Evolutionary conservation across 2,329 filamentous ascomycete species (phyloP), one percentile per base, ranked within the genome.

Genomic region (Endoconidiophora polonica): DNA sequence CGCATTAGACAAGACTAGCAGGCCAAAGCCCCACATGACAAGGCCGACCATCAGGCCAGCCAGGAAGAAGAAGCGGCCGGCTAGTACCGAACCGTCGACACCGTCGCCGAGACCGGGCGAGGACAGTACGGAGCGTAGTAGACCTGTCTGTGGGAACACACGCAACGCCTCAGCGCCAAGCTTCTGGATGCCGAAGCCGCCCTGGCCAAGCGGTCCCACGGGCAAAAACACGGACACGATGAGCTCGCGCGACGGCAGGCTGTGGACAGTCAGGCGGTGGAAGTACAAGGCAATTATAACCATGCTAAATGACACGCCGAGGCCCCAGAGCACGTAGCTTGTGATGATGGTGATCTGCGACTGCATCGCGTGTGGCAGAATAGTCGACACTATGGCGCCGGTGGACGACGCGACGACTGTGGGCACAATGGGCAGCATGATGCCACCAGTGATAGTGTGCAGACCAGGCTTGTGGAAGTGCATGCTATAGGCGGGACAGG

Each of bases 201-300:
- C 80, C 59, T 81, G 77, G 0, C 79, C 79, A 0, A 83, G 63
- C 0, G 80, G 79, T 0, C 81, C 79, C 0, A 84, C 66, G 0
- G 81, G 80, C 0, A 85, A 63, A 56, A 84, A 81, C 3, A 77
- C 73, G 2, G 74, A 80, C 6, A 83, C 78, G 41, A 84, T 78
- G 49, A 78, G 74, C 58, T 83, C 81, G 44, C 73, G 69, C 1
- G 78, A 73, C 0, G 80, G 80, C 12, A 84, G 68, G 33, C 78
- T 76, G 61, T 84, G 74, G 3, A 84, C 61, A 3, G 75, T 77
- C 10, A 86, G 67, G 10, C 81, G 76, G 53, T 81, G 76, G 58
- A 82, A 83, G 62, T 85, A 86, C 37, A 85, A 71, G 9, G 75
- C 76, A 23, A 84, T 64, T 18, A 83, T 71, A 40, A 72, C 69